A percentile compares a stretch with the other conserved stretches of the same genome.
Conservation (phyloP, 2,329 filamentous ascomycete genomes). For the Aspergillus puulaauensis region DNA sequence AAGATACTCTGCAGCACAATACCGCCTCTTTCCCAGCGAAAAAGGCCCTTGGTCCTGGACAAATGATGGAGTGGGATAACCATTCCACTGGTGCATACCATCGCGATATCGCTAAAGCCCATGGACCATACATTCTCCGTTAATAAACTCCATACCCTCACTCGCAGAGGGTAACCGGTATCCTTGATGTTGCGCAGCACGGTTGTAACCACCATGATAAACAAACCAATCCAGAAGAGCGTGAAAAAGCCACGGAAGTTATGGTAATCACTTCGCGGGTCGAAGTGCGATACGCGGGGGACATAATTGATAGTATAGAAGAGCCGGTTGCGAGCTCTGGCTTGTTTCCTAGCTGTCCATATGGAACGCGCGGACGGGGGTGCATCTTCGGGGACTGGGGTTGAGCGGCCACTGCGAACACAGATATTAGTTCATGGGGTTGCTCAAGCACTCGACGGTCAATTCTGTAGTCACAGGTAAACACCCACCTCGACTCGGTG, state of each 20-base stretch:
- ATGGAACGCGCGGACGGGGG: conserved; percentile 88
- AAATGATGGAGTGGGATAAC: conserved; percentile 72
- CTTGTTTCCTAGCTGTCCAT: conserved; percentile 78
- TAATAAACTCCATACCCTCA: conserved; percentile 85
- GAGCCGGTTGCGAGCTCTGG: conserved; percentile 76
- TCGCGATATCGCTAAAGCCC: conserved; percentile 76
- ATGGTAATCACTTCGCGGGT: conserved; percentile 84
- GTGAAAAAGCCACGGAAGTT: conserved; percentile 98
- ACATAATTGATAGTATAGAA: conserved; percentile 94
- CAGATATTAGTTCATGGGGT: background rate
- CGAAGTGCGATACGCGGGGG: conserved; percentile 90
- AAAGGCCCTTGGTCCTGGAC: conserved; percentile 57
- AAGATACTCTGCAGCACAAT: conserved; percentile 79
- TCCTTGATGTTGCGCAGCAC: conserved; percentile 91
- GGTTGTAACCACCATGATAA: conserved; percentile 96
- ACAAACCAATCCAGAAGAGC: conserved; percentile 94
- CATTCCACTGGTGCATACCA: conserved; percentile 74
- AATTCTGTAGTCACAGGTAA: background rate
- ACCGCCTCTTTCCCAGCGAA: conserved; percentile 77
- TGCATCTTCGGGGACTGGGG: conserved; percentile 82
- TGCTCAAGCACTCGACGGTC: background rate
- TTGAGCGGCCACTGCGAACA: conserved; percentile 70
- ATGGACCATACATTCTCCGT: conserved; percentile 87
- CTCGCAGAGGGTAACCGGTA: conserved; percentile 79
- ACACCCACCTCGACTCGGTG: conserved; percentile 37